Conservation (phyloP, 768 basidiomycete genomes). For the Naganishia onofrii region DNA sequence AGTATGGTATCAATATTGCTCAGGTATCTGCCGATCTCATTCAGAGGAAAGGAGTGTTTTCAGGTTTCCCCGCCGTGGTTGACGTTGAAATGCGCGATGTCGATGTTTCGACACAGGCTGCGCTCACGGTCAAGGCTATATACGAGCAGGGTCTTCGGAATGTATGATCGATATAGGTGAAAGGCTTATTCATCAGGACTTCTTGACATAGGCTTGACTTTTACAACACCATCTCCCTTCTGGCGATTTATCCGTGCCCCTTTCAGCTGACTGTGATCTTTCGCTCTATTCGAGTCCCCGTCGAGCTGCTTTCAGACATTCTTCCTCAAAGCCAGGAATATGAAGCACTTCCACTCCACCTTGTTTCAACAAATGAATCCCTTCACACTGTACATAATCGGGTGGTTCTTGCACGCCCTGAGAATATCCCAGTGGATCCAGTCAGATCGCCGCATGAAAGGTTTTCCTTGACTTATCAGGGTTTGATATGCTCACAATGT, state of each 20-base stretch:
- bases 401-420: conserved; percentile 80
- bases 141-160: conserved; percentile 19
- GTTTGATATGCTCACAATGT: conserved; percentile 56
- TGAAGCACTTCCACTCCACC: conserved; percentile 48
- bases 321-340: conserved; percentile 63
- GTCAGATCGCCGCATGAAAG: not conserved
- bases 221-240: not conserved
- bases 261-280: too few relatives aligned
- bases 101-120: conserved; percentile 5
- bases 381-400: conserved; percentile 92
- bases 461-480: not conserved
- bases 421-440: not conserved
- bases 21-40: conserved; percentile 12
- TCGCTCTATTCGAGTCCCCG: conserved; percentile 52
- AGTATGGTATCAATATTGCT: conserved; percentile 11
- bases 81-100: not conserved
- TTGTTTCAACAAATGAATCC: conserved; percentile 60
- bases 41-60: conserved; percentile 8
- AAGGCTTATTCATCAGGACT: not conserved
- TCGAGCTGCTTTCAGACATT: conserved; percentile 78
- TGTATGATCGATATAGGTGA: not conserved
- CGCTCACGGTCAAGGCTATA: conserved; percentile 18
- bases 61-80: not conserved
- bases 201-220: not conserved
- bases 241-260: not conserved